Evolutionary conservation across 495 filamentous ascomycete species (phyloP), one percentile per base, ranked within the genome.

Genomic region (Parathielavia hyrcaniae): DNA sequence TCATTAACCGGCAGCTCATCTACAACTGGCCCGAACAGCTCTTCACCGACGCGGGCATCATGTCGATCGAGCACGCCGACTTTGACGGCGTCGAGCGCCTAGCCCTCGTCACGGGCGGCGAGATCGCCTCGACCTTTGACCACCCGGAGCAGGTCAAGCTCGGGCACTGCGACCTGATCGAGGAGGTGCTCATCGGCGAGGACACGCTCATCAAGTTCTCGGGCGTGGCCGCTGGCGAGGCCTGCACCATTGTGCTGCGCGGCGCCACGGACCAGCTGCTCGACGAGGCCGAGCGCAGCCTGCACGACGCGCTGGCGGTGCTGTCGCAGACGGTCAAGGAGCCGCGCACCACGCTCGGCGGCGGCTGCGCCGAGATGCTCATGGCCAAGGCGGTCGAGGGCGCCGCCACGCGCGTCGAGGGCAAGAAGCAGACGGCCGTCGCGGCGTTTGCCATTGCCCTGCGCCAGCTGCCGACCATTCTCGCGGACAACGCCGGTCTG

Each of bases 11-110:
- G 60, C 93, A 98, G 69, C 82, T 98, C 46, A 98, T 98, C 75
- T 98, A 98, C 81, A 98, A 98, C 81, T 97, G 93, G 92, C 93
- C 93, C 36, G 93, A 98, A 72, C 95, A 97, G 75, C 86, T 98
- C 50, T 98, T 98, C 71, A 88, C 92, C 23, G 93, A 98, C 70
- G 92, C 91, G 11, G 95, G 93, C 51, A 97, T 98, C 73, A 85
- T 95, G 77, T 96, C 91, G 16, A 98, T 98, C 65, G 93, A 98
- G 78, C 93, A 98, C 70, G 93, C 93, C 59, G 93, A 98, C 72
- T 98, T 98, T 63, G 93, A 98, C 71, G 93, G 93, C 58, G 91
- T 98, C 60, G 93, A 98, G 79, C 83, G 93, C 35, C 74, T 98
- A 60, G 92, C 93, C 13, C 79, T 98, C 46, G 93, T 98, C 17